Conservation (phyloP, 2,329 filamentous ascomycete genomes). For the Sporothrix curviconia region DNA sequence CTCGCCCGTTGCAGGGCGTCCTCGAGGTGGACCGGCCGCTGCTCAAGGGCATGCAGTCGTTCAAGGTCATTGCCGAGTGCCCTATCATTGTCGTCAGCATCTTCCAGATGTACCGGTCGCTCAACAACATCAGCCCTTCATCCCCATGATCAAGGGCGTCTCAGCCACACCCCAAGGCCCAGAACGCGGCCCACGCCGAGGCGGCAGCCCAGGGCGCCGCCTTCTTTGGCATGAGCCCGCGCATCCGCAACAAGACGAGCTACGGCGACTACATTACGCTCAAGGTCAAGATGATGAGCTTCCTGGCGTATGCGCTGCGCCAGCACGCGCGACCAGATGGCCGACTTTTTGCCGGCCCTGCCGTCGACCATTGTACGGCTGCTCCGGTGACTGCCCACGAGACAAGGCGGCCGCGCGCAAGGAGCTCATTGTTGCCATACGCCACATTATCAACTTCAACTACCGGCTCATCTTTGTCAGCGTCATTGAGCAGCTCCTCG, state of each 20-base stretch:
- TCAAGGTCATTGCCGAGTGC: conserved; percentile 96
- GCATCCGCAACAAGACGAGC: conserved; percentile 86
- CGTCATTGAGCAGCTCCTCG: conserved; percentile 90
- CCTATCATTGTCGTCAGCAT: conserved; percentile 98
- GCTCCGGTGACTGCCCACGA: conserved; percentile 84
- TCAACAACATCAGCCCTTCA: conserved; percentile 82
- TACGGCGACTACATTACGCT: conserved; percentile 98
- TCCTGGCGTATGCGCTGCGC: conserved; percentile 83
- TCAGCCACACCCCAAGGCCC: conserved; percentile 82
- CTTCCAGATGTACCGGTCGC: conserved; percentile 80
- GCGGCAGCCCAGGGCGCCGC: conserved; percentile 72
- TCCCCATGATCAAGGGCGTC: conserved; percentile 89
- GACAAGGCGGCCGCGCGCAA: conserved; percentile 93
- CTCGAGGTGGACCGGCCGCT: conserved; percentile 77
- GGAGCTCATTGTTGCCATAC: conserved; percentile 89
- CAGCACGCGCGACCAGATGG: conserved; percentile 80
- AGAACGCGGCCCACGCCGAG: conserved; percentile 84
- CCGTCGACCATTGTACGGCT: conserved; percentile 86
- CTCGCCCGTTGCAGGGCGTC: conserved; percentile 82
- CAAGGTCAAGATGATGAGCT: conserved; percentile 99
- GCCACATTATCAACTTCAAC: conserved; percentile 99
- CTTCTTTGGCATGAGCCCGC: conserved; percentile 87
- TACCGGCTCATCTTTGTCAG: conserved; percentile 90
- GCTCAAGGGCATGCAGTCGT: conserved; percentile 93
- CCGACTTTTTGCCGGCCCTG: conserved; percentile 78